Evolutionary conservation across 371 early-diverging fungal genomes (phyloP), one percentile per base, ranked within the genome.

Genomic region (Mucor mucedo): DNA sequence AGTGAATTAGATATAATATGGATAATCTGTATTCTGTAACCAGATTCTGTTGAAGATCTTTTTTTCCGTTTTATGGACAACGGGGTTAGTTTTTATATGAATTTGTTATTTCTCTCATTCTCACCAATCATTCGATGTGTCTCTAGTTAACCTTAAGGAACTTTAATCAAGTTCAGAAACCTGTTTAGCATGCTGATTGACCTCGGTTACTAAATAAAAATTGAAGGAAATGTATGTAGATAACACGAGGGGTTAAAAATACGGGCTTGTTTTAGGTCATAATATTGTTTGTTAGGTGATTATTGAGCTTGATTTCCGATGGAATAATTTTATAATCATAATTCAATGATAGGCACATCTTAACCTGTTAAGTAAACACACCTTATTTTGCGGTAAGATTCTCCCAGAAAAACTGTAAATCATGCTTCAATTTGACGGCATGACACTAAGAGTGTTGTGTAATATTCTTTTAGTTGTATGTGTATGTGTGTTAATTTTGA

Each of bases 1-100:
- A 21, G 30, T n/a, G 13, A 21, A 21, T 21, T 21, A 21, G 14
- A 33, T 11, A 49, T 35, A 38, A 9, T 45, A 48, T 4, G 39
- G 7, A n/a, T 42, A 61, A 35, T 55, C 55, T 62, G 41, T 38
- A 55, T 55, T 62, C 55, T 62, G 55, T 41, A 62, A 42, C 38
- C 27, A 40, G 38, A 40, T 57, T 16, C 47, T 45, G 32, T 32
- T 32, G 35, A 21, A 14, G 9, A 42, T 42, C 38, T 54, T 35
- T 54, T 62, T 61, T 53, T 62, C 54, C 54, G 62, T 47, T 62
- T 62, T 54, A 62, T 38, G 54, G 54, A 28, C 62, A 47, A 62
- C 48, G 47, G 62, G 53, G 44, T 45, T 35, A 44, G 44, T 54
- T 62, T 45, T 45, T 54, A 62, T 54, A 54, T 33, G 35, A 62